Base-by-base conservation (phyloP, 2,329 filamentous ascomycete species). In the Rhexocercosporidium sp. region DNA sequence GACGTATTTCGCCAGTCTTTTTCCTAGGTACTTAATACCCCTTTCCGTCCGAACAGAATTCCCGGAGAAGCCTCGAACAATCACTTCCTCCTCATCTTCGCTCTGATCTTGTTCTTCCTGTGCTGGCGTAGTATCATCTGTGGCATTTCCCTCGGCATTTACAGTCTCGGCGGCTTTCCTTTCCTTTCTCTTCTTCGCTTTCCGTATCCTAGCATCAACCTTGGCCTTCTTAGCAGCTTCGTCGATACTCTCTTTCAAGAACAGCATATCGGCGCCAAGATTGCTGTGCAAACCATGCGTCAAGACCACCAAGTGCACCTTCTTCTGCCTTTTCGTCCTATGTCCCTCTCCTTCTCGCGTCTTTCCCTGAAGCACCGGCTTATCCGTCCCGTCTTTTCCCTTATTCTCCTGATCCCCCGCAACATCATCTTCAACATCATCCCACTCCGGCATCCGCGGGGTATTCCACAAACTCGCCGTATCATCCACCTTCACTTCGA, bases 281-380 rank as follows among this genome's bases (percentile, higher is more conserved):
- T 99, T 99, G 79, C 95, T 97, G 79, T 99, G 96, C 70, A 99
- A 80, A 0, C 96, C 96, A 81, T 99, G 96, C 0, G 96, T 98
- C 59, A 99, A 81, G 39, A 99, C 85, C 27, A 99, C 96, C 49
- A 99, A 82, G 77, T 99, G 96, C 1, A 99, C 84, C 71, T 91
- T 95, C 80, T 93, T 93, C 72, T 86, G 85, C 77, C 89, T 91
- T 70, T 81, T 84, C 51, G 79, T 76, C 56, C 69, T 65, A 73
- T 78, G 61, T 72, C 70, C 47, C 16, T 69, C 64, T 54, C 63
- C 59, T 3, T 70, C 54, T 54, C 46, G 62, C 18, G 63, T 51
- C 73, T 54, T 39, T 2, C 22, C 34, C 12, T 72, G 66, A 62
- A 66, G 62, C 65, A 66, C 65, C 72, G 71, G 34, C 20, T 44